phyloP scores from a whole-genome alignment of 768 basidiomycete species.

The Leccinum obscurum region DNA sequence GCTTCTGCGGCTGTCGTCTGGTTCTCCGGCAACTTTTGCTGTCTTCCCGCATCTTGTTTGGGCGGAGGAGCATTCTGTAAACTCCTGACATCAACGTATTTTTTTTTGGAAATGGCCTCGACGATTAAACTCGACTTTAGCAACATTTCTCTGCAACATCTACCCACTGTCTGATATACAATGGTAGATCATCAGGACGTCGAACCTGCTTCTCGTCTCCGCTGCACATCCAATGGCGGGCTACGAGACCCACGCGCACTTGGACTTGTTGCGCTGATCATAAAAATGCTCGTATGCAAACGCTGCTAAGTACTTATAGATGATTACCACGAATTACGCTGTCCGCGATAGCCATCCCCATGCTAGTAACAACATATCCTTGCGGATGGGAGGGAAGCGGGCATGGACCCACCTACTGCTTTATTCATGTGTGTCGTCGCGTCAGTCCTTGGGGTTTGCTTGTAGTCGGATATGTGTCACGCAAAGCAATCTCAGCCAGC shows the following conservation, averaged over 20 bases:
- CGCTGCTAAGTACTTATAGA: too few relatives aligned
- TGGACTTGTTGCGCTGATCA: neutral
- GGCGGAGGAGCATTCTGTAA: neutral
- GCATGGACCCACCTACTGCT: too few relatives aligned
- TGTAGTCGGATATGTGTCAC: too few relatives aligned
- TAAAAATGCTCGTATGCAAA: too few relatives aligned
- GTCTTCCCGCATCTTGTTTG: neutral
- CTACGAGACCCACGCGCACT: neutral
- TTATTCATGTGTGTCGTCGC: too few relatives aligned
- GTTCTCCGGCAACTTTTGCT: neutral
- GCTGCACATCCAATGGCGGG: neutral
- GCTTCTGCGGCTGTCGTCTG: neutral
- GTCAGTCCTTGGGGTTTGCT: too few relatives aligned
- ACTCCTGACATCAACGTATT: neutral
- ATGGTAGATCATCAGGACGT: neutral
- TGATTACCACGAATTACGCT: too few relatives aligned
- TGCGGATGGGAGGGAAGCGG: too few relatives aligned
- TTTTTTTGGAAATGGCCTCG: neutral
- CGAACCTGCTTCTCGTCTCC: neutral
- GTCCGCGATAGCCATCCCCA: too few relatives aligned
- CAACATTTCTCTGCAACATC: neutral
- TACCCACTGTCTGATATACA: neutral
- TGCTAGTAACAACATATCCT: too few relatives aligned
- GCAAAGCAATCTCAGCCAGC: too few relatives aligned
- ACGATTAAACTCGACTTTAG: neutral